Evolutionary conservation across 805 yeast species (phyloP), one percentile per base, ranked within the genome.

Genomic region (Starmerella bombicola): DNA sequence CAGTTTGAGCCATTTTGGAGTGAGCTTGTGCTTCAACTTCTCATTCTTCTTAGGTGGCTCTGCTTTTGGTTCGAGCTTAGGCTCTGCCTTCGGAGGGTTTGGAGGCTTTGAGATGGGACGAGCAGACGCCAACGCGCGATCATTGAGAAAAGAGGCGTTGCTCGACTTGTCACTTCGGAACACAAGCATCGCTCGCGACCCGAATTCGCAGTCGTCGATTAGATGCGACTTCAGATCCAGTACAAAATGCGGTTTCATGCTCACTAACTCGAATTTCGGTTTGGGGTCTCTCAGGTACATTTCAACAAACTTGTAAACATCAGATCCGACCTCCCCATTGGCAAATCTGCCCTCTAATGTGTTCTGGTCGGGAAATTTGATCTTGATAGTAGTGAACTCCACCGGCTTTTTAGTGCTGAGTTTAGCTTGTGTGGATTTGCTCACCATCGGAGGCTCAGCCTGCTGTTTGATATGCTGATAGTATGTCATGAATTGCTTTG

Each of bases 331-430:
- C 36, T 73, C 73, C 1, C 51, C 49, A 5, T 73, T 65, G 9
- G 54, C 52, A 47, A 78, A 69, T n/a, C 60, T 64, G 15, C 72
- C 61, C 48, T 77, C 76, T 1, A 77, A 53, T 18, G 61, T 62
- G 3, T 67, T 63, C 40, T 67, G 65, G 55, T 78, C 80, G 0
- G 82, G 81, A 43, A 78, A 70, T 39, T 70, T 64, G 9, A 78
- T 51, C 41, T 83, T 62, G 1, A 77, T 54, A 6, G 62, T 54
- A 38, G 73, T 67, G 35, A 56, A 33, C 17, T 45, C 42, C 13
- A 56, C 41, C n/a, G 58, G 30, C 53, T 60, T 46, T 46, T 52
- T 42, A 42, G 26, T n/a, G 49, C 52, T 43, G 43, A 57, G 47
- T 50, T 54, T 35, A 45, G 55, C 65, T 33, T 68, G 63, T 26